A percentile compares a stretch with the other conserved stretches of the same genome.
phyloP scores from a whole-genome alignment of 179 eudicot species.

The Vitellaria paradoxa region DNA sequence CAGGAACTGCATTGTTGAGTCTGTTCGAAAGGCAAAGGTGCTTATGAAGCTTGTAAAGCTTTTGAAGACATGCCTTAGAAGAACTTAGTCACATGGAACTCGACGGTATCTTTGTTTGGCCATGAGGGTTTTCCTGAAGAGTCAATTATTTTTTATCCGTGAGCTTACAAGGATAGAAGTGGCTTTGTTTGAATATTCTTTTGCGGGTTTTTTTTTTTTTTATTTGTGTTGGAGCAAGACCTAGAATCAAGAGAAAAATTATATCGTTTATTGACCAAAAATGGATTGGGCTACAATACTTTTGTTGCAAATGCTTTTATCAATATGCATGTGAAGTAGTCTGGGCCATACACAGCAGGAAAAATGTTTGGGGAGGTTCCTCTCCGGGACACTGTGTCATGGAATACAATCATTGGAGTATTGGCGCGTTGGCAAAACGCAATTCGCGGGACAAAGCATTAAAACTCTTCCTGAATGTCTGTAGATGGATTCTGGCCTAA shows the following conservation, averaged over 20 bases:
- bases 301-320: constrained; percentile 52
- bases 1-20: constrained; percentile 68
- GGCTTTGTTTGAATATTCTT: constrained; percentile 44
- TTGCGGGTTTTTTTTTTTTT: constrained; percentile 53
- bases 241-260: constrained; percentile 46
- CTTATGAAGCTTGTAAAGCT: constrained; percentile 45
- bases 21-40: constrained; percentile 50
- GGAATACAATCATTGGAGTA: constrained; percentile 60
- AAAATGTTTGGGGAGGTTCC: constrained; percentile 38
- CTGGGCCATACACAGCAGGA: constrained; percentile 30
- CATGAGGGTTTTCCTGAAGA: constrained; percentile 44
- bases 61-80: constrained; percentile 60
- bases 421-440: constrained; percentile 34
- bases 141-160: constrained; percentile 41
- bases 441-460: constrained; percentile 44
- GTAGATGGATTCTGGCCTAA: constrained; percentile 43
- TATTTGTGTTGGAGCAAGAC: constrained; percentile 31
- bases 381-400: constrained; percentile 54
- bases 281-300: constrained; percentile 35
- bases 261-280: constrained; percentile 51
- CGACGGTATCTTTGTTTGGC: constrained; percentile 59
- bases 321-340: constrained; percentile 52
- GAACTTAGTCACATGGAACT: constrained; percentile 70
- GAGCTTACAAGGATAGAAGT: constrained; percentile 36
- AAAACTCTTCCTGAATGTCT: constrained; percentile 35